Conservation (phyloP, 495 filamentous ascomycete species). For the Mytilinidion resinicola region DNA sequence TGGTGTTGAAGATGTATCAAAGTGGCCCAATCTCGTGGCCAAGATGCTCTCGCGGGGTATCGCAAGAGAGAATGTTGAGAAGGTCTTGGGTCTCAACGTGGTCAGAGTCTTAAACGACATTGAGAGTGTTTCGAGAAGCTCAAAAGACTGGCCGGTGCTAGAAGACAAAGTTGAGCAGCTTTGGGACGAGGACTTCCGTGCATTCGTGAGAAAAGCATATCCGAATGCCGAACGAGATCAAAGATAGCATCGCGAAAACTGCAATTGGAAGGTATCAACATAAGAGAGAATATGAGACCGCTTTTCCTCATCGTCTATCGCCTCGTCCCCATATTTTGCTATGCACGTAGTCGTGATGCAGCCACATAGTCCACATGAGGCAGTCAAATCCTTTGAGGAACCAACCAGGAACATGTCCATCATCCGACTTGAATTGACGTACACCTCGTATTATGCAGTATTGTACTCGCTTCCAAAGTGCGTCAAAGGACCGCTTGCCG, state of each 20-base stretch:
- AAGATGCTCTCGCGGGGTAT: slow-evolving; percentile 38
- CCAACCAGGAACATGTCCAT: slow-evolving; percentile 14
- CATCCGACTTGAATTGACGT: background rate
- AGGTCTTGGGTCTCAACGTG: slow-evolving; percentile 26
- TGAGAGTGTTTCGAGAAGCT: slow-evolving; percentile 6
- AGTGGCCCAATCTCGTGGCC: slow-evolving; percentile 66
- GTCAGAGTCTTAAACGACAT: slow-evolving; percentile 26
- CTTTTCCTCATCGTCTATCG: slow-evolving; percentile 8
- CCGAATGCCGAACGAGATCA: slow-evolving; percentile 6
- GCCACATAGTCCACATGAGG: slow-evolving; percentile 15
- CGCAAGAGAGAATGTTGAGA: slow-evolving; percentile 7
- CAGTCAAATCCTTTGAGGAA: slow-evolving; percentile 15
- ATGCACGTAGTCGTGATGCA: slow-evolving; percentile 16
- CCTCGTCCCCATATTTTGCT: slow-evolving; percentile 10
- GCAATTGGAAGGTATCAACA: background rate
- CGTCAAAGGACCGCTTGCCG: slow-evolving; percentile 6
- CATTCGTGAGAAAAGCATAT: slow-evolving; percentile 1
- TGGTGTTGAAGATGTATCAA: slow-evolving; percentile 47
- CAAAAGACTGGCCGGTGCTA: background rate
- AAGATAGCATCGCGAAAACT: background rate
- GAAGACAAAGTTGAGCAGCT: slow-evolving; percentile 11
- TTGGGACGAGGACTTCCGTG: slow-evolving; percentile 8
- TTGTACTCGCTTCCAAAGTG: slow-evolving; percentile 6
- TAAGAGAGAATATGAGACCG: background rate
- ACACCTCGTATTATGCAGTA: background rate